These are phyloP conservation scores for Hypoxylon subgilvum DNA, from an alignment of 495 filamentous ascomycete species.

Conservation along the genomic window DNA sequence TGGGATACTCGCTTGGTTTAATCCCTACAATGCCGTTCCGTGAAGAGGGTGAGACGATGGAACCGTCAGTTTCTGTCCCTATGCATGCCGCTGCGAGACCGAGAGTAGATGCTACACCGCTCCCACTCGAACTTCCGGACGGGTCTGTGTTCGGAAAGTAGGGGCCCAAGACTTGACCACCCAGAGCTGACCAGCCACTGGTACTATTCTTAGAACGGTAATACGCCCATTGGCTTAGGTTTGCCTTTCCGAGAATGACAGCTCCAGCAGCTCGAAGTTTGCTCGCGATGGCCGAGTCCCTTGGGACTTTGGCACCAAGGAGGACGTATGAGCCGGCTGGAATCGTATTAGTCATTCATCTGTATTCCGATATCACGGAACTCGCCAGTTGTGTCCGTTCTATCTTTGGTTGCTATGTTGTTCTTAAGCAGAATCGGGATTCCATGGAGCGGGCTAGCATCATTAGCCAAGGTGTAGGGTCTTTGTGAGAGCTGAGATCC, in stretches of 20 bases:
- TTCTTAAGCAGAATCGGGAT: constrained; percentile 48
- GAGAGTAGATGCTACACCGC: constrained; percentile 43
- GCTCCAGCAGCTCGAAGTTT: constrained; percentile 53
- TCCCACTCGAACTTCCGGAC: constrained; percentile 44
- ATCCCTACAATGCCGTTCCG: constrained; percentile 49
- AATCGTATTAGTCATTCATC: background rate
- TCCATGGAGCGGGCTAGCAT: constrained; percentile 42
- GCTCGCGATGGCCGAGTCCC: constrained; percentile 50
- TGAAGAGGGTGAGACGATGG: constrained; percentile 44
- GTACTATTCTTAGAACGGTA: constrained; percentile 44
- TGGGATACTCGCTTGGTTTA: constrained; percentile 35
- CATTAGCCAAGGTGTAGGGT: background rate
- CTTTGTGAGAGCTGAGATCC: background rate
- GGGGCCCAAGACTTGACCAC: constrained; percentile 51
- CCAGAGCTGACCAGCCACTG: constrained; percentile 53
- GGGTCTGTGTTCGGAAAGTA: constrained; percentile 51
- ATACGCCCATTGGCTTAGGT: constrained; percentile 51
- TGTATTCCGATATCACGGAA: background rate
- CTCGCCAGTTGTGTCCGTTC: constrained; percentile 25
- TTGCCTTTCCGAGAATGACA: constrained; percentile 55
- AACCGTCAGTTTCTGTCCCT: constrained; percentile 47
- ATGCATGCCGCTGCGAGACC: constrained; percentile 44
- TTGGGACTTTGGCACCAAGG: constrained; percentile 52
- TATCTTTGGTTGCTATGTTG: constrained; percentile 44
- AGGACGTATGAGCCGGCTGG: constrained; percentile 64